These are phyloP conservation scores for Groenewaldozyma tartarivorans DNA, from an alignment of 805 yeast species.

Conservation along the genomic window DNA sequence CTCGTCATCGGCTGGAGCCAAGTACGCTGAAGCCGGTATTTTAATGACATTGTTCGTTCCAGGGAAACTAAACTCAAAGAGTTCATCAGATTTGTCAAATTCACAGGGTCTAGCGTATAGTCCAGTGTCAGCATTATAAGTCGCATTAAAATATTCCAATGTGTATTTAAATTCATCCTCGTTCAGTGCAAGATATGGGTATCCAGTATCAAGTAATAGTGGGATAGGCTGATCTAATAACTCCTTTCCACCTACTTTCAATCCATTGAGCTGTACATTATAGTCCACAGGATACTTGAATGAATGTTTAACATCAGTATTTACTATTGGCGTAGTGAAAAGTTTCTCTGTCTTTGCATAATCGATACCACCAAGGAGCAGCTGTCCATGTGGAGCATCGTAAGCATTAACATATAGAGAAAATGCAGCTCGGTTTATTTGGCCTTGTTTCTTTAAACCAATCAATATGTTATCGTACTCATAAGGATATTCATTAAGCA, in stretches of 20 bases:
- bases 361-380: constrained; percentile 40
- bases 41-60: constrained; percentile 12
- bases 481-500: constrained; percentile 5
- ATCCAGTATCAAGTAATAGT: constrained; percentile 49
- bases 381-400: constrained; percentile 27
- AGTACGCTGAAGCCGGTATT: constrained; percentile 16
- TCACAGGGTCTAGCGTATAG: constrained; percentile 17
- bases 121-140: constrained; percentile 11
- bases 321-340: constrained; percentile 27
- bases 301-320: constrained; percentile 11
- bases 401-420: constrained; percentile 35
- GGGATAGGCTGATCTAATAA: constrained; percentile 5
- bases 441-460: constrained; percentile 40
- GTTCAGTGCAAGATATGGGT: constrained; percentile 41
- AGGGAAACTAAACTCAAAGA: constrained; percentile 14
- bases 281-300: constrained; percentile 13
- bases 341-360: constrained; percentile 32
- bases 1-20: constrained; percentile 6
- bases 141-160: constrained; percentile 4
- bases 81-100: constrained; percentile 2
- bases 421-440: constrained; percentile 35
- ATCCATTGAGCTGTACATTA: constrained; percentile 14
- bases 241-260: constrained; percentile 6
- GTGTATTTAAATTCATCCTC: not conserved
- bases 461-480: constrained; percentile 56